These are phyloP conservation scores for Pyrenochaeta sp. DNA, from an alignment of 2,329 filamentous ascomycete genomes.

Conservation along the genomic window DNA sequence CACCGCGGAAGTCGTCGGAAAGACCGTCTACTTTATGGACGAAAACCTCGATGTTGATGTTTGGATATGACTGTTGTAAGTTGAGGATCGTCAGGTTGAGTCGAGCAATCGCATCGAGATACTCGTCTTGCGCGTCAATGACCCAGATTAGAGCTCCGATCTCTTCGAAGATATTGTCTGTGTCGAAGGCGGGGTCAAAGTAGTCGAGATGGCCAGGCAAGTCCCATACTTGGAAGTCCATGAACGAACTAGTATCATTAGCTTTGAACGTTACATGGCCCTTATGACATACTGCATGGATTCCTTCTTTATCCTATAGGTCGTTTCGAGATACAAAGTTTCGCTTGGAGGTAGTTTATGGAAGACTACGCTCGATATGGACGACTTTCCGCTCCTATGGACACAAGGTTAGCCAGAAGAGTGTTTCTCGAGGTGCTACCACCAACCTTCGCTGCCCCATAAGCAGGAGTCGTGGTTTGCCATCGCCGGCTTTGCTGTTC, in stretches of 20 bases:
- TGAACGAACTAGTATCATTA: conserved; percentile 76
- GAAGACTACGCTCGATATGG: conserved; percentile 98
- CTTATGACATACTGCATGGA: conserved; percentile 78
- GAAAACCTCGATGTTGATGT: conserved; percentile 97
- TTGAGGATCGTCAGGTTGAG: conserved; percentile 90
- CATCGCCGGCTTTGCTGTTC: conserved; percentile 61
- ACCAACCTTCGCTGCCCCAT: conserved; percentile 94
- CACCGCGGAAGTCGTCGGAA: conserved; percentile 93
- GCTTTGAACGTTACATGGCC: conserved; percentile 5
- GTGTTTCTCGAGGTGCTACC: too few relatives aligned
- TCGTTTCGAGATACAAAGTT: conserved; percentile 94
- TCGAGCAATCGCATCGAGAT: conserved; percentile 85
- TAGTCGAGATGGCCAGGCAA: conserved; percentile 96
- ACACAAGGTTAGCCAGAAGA: conserved; percentile 25
- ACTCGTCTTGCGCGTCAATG: conserved; percentile 97
- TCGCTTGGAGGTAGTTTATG: conserved; percentile 97
- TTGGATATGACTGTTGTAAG: conserved; percentile 85
- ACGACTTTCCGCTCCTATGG: conserved; percentile 92
- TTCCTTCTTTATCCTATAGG: conserved; percentile 91
- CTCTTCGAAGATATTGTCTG: conserved; percentile 91
- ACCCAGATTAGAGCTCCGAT: conserved; percentile 97
- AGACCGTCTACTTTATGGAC: conserved; percentile 99
- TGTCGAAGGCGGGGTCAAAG: conserved; percentile 86
- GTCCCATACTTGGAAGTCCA: conserved; percentile 99
- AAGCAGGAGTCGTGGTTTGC: conserved; percentile 83